These are phyloP conservation scores for Saksenaea oblongispora DNA, from an alignment of 371 early-diverging fungal species.

Conservation along the genomic window DNA sequence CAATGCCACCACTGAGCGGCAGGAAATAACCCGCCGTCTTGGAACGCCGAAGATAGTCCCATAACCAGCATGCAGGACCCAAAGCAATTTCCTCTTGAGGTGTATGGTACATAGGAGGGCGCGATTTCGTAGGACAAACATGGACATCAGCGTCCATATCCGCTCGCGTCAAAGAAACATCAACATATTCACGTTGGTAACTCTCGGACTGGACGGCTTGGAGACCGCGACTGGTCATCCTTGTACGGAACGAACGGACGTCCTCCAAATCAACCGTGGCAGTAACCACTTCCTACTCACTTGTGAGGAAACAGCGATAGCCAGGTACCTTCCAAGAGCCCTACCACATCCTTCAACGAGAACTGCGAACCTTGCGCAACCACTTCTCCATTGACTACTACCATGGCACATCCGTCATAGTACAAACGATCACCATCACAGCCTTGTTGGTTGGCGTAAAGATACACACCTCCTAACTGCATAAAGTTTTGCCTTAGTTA, in stretches of 20 bases:
- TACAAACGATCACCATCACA: slow-evolving; percentile 99
- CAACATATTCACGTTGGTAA: slow-evolving; percentile 68
- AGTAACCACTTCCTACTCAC: slow-evolving; percentile 79
- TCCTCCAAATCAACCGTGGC: slow-evolving; percentile 92
- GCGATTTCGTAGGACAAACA: slow-evolving; percentile 29
- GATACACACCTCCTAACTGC: slow-evolving; percentile 88
- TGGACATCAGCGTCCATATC: slow-evolving; percentile 44
- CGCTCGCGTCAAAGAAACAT: slow-evolving; percentile 52
- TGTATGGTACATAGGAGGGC: slow-evolving; percentile 53
- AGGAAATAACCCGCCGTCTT: slow-evolving; percentile 90
- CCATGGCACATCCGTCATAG: slow-evolving; percentile 94
- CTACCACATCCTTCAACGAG: slow-evolving; percentile 86
- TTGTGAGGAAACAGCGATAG: no score
- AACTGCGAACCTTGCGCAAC: slow-evolving; percentile 94
- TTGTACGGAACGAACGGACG: slow-evolving; percentile 81
- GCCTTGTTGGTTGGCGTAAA: slow-evolving; percentile 96
- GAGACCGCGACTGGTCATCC: slow-evolving; percentile 72
- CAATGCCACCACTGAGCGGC: slow-evolving; percentile 96
- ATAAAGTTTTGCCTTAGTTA: background rate
- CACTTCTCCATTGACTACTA: slow-evolving; percentile 88
- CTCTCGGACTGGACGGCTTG: slow-evolving; percentile 70
- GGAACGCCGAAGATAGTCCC: slow-evolving; percentile 97
- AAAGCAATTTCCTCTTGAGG: slow-evolving; percentile 85
- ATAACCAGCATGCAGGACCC: slow-evolving; percentile 99
- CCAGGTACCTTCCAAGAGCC: slow-evolving; percentile 6